Percentiles rank a stretch among this genome's conserved stretches.
Evolutionary conservation across 768 basidiomycete genomes (phyloP).

Genomic region (Tephrocybe sp.): DNA sequence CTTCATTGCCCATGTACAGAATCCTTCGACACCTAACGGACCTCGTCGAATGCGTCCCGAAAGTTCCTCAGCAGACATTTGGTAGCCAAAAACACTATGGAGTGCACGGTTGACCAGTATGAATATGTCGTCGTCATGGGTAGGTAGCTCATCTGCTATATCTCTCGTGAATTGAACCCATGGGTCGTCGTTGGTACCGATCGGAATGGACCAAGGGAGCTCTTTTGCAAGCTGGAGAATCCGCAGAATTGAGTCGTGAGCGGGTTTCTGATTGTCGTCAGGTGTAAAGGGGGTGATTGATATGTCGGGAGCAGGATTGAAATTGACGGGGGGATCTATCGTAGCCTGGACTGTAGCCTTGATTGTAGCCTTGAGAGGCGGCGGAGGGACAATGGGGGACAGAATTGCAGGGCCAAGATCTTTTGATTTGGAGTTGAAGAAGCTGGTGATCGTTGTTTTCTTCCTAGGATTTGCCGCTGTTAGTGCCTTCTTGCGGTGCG

Average conservation of each 20-base stretch:
- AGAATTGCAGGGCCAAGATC: not conserved
- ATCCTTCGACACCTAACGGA: not conserved
- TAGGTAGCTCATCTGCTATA: too few relatives aligned
- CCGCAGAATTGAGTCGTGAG: too few relatives aligned
- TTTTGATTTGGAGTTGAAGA: not conserved
- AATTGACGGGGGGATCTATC: not conserved
- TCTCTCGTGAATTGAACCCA: too few relatives aligned
- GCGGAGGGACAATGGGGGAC: not conserved
- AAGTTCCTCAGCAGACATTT: not conserved
- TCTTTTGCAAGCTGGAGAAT: too few relatives aligned
- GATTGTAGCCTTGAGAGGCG: not conserved
- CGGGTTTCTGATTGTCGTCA: too few relatives aligned
- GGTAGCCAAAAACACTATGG: not conserved
- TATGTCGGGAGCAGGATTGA: too few relatives aligned
- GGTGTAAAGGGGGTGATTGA: too few relatives aligned
- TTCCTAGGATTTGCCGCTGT: not conserved
- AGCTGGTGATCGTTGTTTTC: not conserved
- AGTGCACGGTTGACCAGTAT: not conserved
- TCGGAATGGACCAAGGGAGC: too few relatives aligned
- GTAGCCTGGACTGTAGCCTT: not conserved
- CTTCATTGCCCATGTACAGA: constrained; percentile 4
- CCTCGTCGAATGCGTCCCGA: constrained; percentile 2
- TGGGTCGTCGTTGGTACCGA: too few relatives aligned
- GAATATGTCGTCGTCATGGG: not conserved
- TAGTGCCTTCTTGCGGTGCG: not conserved